phyloP scores from a whole-genome alignment of 768 basidiomycete species.

The Russula olivacea region DNA sequence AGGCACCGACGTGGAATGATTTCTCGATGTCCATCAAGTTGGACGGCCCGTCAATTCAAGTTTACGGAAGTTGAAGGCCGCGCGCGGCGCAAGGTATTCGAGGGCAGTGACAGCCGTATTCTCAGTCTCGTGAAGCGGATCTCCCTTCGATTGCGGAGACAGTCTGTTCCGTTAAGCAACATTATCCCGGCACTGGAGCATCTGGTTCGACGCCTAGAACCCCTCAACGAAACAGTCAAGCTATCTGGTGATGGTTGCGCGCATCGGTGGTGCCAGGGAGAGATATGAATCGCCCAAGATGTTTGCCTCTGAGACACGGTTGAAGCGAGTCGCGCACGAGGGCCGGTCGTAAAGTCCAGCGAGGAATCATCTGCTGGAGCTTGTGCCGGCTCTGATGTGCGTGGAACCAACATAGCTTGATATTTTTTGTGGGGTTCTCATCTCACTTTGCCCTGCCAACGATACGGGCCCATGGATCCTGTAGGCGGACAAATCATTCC shows the following conservation, averaged over 20 bases:
- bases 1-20: no score
- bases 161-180: neutral
- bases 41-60: constrained; percentile 7
- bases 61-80: constrained; percentile 3
- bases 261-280: neutral
- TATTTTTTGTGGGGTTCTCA: no score
- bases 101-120: neutral
- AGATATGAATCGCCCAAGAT: neutral
- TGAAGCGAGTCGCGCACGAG: no score
- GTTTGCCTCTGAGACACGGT: neutral
- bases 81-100: constrained; percentile 6
- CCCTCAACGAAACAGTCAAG: neutral
- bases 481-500: neutral
- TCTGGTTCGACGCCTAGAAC: neutral
- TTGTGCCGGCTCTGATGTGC: no score
- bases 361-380: neutral
- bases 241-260: neutral
- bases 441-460: no score
- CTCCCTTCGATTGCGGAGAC: neutral
- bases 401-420: no score
- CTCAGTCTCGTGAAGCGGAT: neutral
- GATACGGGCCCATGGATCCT: no score
- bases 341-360: neutral
- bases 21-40: no score
- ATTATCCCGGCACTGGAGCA: neutral